phyloP scores from a whole-genome alignment of 2,329 filamentous ascomycete genomes.

The Penicillium sp. region DNA sequence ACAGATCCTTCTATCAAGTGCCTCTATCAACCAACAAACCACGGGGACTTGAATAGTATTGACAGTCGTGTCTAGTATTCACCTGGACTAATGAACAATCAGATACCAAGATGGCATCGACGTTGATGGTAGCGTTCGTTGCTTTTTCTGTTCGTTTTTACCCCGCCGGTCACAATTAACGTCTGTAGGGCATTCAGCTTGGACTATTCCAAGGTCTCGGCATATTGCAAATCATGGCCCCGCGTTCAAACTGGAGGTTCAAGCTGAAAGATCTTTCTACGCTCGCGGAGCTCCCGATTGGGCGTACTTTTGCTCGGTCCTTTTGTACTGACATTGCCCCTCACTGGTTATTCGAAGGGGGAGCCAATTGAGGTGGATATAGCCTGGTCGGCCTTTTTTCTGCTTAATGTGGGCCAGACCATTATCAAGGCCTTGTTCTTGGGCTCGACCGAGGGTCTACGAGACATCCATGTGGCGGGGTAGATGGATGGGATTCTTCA shows the following conservation, averaged over 20 bases:
- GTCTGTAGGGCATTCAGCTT: not conserved
- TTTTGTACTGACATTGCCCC: not conserved
- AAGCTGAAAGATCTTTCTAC: not conserved
- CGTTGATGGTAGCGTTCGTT: not conserved
- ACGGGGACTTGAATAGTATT: not conserved
- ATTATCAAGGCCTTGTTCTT: not conserved
- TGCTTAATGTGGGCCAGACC: not conserved
- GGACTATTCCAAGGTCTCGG: not conserved
- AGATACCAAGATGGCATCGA: not conserved
- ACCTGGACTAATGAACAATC: not conserved
- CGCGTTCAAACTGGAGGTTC: not conserved
- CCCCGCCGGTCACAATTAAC: not conserved
- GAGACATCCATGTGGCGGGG: not conserved
- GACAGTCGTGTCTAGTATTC: not conserved
- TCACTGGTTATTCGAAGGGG: not conserved
- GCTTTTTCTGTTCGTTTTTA: not conserved
- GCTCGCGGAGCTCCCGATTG: not conserved
- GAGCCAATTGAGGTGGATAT: not conserved
- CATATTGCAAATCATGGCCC: not conserved
- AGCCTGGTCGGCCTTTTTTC: not conserved
- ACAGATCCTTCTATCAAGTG: slow-evolving; percentile 1
- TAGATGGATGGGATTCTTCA: not conserved
- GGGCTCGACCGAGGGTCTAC: not conserved
- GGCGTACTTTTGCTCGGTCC: not conserved
- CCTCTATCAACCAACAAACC: slow-evolving; percentile 6